phyloP scores from a whole-genome alignment of 257 asterid genomes.

The Petunia axillaris region DNA sequence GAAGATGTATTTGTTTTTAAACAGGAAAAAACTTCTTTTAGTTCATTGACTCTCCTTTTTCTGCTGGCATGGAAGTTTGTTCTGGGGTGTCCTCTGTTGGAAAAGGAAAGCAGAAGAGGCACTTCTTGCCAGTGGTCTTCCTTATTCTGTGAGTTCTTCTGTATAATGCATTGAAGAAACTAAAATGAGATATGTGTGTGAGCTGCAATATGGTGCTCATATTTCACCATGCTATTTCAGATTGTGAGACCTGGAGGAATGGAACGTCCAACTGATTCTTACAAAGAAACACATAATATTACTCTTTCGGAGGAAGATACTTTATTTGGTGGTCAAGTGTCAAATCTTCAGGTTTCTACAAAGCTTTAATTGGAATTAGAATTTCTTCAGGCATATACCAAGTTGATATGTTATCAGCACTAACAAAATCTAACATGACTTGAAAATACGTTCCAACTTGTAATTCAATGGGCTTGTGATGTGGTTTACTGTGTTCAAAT shows the following conservation, averaged over 20 bases:
- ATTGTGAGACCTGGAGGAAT: conserved; percentile 97
- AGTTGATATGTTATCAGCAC: not conserved
- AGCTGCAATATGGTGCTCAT: conserved; percentile 27
- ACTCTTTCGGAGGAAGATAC: conserved; percentile 78
- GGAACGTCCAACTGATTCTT: conserved; percentile 98
- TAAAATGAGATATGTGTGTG: not conserved
- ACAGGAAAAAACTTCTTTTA: conserved; percentile 22
- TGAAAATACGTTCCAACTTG: not conserved
- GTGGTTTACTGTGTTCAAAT: not conserved
- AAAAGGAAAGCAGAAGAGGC: conserved; percentile 98
- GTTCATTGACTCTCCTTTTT: conserved; percentile 25
- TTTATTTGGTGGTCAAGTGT: conserved; percentile 91
- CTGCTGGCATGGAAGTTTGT: conserved; percentile 57
- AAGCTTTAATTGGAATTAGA: not conserved
- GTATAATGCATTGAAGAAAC: conserved; percentile 9
- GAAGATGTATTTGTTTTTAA: not conserved
- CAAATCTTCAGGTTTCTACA: conserved; percentile 82
- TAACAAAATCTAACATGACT: not conserved
- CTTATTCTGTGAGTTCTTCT: conserved; percentile 73
- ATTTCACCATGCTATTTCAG: conserved; percentile 45
- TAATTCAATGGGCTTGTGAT: not conserved
- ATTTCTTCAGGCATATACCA: not conserved
- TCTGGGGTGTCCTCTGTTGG: conserved; percentile 95
- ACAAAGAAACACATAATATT: conserved; percentile 87
- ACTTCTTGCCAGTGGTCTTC: conserved; percentile 81